phyloP scores from a whole-genome alignment of 148 eudicot species.

The Pharnaceum exiguum region DNA sequence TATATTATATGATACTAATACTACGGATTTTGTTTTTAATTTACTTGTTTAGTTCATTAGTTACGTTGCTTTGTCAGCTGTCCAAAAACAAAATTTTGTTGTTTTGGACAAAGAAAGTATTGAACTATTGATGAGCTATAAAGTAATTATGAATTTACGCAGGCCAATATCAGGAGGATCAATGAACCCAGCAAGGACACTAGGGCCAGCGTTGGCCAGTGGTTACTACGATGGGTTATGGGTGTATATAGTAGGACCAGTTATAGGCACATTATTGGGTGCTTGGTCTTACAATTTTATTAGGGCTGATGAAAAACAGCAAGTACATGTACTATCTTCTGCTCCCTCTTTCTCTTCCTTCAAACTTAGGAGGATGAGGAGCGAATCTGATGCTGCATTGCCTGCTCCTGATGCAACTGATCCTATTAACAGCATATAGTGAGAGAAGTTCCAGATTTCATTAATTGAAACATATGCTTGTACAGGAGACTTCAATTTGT shows the following conservation, averaged over 20 bases:
- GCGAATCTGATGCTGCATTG: conserved; percentile 12
- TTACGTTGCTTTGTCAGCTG: too few relatives aligned
- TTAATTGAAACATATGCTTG: too few relatives aligned
- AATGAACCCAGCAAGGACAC: conserved; percentile 70
- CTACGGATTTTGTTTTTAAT: too few relatives aligned
- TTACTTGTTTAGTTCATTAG: too few relatives aligned
- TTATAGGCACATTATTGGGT: conserved; percentile 45
- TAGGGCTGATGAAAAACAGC: conserved; percentile 31
- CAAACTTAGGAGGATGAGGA: conserved; percentile 25
- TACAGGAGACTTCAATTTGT: too few relatives aligned
- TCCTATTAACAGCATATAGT: neutral
- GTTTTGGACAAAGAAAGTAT: too few relatives aligned
- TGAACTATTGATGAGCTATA: neutral
- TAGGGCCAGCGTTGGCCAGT: conserved; percentile 78
- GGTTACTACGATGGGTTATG: conserved; percentile 46
- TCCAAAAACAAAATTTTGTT: too few relatives aligned
- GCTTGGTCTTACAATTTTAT: conserved; percentile 52
- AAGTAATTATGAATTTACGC: neutral
- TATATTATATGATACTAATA: too few relatives aligned
- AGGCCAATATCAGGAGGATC: conserved; percentile 83
- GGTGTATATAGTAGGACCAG: conserved; percentile 61
- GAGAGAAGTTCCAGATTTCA: neutral
- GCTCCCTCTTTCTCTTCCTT: conserved; percentile 16
- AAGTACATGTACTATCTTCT: conserved; percentile 24
- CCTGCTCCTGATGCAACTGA: conserved; percentile 9